A percentile compares a stretch with the other conserved stretches of the same genome.
Conservation (phyloP, 2,329 filamentous ascomycete species). For the Hypoxylon sp. region DNA sequence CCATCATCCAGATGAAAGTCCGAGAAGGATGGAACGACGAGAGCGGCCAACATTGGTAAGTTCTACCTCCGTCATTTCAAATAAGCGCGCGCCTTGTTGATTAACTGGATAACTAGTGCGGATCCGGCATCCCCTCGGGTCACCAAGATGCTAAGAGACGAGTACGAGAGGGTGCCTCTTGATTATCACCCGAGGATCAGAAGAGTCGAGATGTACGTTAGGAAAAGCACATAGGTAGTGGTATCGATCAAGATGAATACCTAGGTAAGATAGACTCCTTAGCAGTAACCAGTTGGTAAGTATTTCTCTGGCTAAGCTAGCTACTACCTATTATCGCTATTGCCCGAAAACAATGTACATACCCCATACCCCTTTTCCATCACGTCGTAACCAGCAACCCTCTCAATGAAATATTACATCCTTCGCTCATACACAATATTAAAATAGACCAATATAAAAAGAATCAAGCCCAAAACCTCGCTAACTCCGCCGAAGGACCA, state of each 20-base stretch:
- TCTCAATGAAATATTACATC: neutral
- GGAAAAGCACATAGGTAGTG: neutral
- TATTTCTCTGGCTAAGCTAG: neutral
- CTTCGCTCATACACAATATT: neutral
- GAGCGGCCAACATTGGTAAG: conserved; percentile 7
- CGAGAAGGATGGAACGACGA: neutral
- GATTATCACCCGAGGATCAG: neutral
- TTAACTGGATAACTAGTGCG: conserved; percentile 4
- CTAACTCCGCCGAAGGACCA: neutral
- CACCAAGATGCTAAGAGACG: conserved; percentile 29
- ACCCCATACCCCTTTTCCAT: conserved; percentile 1
- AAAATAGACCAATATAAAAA: neutral
- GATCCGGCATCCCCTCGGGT: conserved; percentile 32
- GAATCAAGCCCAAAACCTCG: neutral
- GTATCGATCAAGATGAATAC: neutral
- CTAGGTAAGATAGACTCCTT: neutral
- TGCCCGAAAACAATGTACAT: conserved; percentile 7
- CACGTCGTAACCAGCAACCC: conserved; percentile 5
- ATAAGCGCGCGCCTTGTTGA: neutral
- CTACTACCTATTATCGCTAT: conserved; percentile 17
- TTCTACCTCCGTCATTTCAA: neutral
- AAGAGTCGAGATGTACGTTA: conserved; percentile 18
- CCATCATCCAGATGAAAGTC: conserved; percentile 47
- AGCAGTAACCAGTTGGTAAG: neutral
- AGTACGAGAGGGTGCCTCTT: conserved; percentile 24